Percentiles rank a stretch among this genome's conserved stretches.
Conservation (phyloP, 2,329 filamentous ascomycete genomes). For the Diplodia scrobiculata region DNA sequence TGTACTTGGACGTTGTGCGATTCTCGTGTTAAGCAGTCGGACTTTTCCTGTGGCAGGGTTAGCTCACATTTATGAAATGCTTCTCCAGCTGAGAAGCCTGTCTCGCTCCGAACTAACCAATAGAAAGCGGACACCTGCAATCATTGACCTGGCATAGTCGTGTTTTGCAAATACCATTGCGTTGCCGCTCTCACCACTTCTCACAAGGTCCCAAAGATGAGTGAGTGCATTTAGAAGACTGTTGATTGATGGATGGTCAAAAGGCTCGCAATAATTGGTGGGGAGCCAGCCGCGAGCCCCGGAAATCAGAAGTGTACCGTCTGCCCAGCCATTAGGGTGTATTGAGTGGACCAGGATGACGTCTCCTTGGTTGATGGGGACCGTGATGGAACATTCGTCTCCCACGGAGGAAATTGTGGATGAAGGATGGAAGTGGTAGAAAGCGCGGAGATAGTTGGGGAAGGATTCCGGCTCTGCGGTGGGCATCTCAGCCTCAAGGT, state of each 20-base stretch:
- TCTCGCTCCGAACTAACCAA: constrained; percentile 66
- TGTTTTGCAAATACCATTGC: constrained; percentile 81
- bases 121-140: constrained; percentile 87
- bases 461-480: constrained; percentile 62
- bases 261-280: constrained; percentile 96
- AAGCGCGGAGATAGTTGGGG: constrained; percentile 91
- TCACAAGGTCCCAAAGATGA: constrained; percentile 88
- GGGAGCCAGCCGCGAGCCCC: constrained; percentile 92
- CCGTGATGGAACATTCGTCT: constrained; percentile 65
- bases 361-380: constrained; percentile 86
- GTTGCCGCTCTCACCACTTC: constrained; percentile 74
- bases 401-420: constrained; percentile 78
- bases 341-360: constrained; percentile 93
- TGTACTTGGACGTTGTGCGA: constrained; percentile 72
- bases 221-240: constrained; percentile 82
- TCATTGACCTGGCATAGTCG: constrained; percentile 91
- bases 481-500: constrained; percentile 53
- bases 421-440: constrained; percentile 85
- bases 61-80: neutral
- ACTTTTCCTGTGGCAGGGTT: constrained; percentile 67
- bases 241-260: constrained; percentile 84
- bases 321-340: constrained; percentile 97
- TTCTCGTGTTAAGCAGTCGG: constrained; percentile 83
- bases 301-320: constrained; percentile 84
- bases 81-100: neutral